Evolutionary conservation across 495 filamentous ascomycete species (phyloP), one percentile per base, ranked within the genome.

Genomic region (Tetracladium setigerum): DNA sequence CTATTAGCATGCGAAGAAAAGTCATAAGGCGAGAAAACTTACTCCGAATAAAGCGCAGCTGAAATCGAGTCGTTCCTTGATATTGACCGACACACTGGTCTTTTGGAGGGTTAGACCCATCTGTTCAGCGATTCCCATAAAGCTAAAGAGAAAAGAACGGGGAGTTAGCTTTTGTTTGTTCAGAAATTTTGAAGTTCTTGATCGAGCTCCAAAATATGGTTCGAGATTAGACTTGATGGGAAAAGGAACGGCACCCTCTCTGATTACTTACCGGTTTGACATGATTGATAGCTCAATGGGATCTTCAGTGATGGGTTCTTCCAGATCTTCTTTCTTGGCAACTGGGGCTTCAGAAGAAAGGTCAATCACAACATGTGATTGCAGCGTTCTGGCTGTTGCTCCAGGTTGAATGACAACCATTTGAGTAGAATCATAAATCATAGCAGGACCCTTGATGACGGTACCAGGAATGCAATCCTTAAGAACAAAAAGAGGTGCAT

Each of bases 41-140:
- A 19, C 38, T 12, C 37, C 37, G 18, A 71, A 71, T 39, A 71
- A 49, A 10, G 68, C 68, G 51, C 68, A 72, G 13, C 61, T 64
- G 37, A 64, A 72, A 44, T 72, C 67, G 12, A 72, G 62, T 31
- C 68, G 55, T 47, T 70, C 68, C 41, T 72, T 72, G 38, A 72
- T 65, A 38, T 68, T 72, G 18, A 63, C 64, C 16, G 58, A 63
- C 13, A 72, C 61, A 24, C 56, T 58, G 0, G 66, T 70, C 32
- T 65, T 66, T 41, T 70, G 67, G 16, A 72, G 44, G 2, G 65
- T 60, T 17, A 56, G 58, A 8, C 67, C 67, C 68, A 72, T 72
- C 38, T 72, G 68, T 42, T 72, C 65, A 1, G 67, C 67, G 44
- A 70, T 70, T 5, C 57, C 54, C 66, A 70, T 70, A 42, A 63